Percentiles rank a stretch among this genome's conserved stretches.
Evolutionary conservation across 495 filamentous ascomycete species (phyloP).

Genomic region (Poronia punctata): DNA sequence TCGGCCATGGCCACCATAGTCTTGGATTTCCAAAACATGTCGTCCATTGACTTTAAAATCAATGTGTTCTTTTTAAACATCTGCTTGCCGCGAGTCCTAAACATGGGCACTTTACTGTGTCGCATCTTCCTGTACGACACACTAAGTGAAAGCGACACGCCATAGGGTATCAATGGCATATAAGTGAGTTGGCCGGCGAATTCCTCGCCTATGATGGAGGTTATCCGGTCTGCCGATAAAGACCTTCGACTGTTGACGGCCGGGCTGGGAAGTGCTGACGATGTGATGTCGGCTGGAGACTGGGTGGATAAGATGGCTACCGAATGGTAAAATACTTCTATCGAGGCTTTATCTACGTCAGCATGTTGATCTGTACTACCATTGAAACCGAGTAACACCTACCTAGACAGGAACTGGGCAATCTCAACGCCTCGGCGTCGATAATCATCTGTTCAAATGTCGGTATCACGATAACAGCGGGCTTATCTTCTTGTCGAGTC

Average conservation of each 20-base stretch:
- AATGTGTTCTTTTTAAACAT: slow-evolving; percentile 53
- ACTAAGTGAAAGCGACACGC: slow-evolving; percentile 57
- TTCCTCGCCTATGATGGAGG: slow-evolving; percentile 52
- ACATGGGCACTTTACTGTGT: slow-evolving; percentile 56
- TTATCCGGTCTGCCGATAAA: slow-evolving; percentile 57
- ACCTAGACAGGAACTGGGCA: slow-evolving; percentile 41
- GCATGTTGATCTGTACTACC: not conserved
- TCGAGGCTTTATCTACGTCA: slow-evolving; percentile 38
- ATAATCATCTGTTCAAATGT: slow-evolving; percentile 61
- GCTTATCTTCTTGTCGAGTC: slow-evolving; percentile 43
- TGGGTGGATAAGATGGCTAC: slow-evolving; percentile 55
- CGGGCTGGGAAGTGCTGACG: slow-evolving; percentile 48
- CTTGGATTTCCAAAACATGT: slow-evolving; percentile 48
- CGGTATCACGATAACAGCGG: slow-evolving; percentile 43
- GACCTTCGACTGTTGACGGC: slow-evolving; percentile 52
- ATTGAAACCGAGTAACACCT: slow-evolving; percentile 15
- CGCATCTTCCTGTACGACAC: slow-evolving; percentile 67
- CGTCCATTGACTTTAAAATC: slow-evolving; percentile 48
- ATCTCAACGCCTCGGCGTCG: slow-evolving; percentile 32
- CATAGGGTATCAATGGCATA: slow-evolving; percentile 63
- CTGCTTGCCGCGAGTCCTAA: slow-evolving; percentile 52
- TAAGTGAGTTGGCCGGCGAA: slow-evolving; percentile 46
- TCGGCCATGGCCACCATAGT: slow-evolving; percentile 27
- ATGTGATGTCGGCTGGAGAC: slow-evolving; percentile 22
- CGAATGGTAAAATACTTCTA: slow-evolving; percentile 65